Evolutionary conservation across 805 yeast species (phyloP), one percentile per base, ranked within the genome.

Genomic region (Wickerhamiella shivajii): DNA sequence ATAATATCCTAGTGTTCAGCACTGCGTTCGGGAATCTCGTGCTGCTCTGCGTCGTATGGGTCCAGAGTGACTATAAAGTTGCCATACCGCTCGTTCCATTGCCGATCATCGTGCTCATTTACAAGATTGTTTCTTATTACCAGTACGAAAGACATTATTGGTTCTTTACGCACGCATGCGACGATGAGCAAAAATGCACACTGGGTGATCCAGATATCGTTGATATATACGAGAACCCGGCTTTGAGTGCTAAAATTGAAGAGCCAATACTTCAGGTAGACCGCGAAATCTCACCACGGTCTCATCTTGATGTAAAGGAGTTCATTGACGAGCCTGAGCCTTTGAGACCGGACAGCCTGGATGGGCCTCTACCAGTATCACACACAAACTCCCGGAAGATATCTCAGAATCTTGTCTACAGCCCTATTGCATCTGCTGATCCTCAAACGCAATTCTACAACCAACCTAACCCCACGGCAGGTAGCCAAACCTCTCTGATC

Each of bases 31-130:
- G 63, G 7, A 55, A 57, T 34, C 39, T 57, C n/a, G 49, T 55
- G 29, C 44, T 57, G 29, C 39, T 59, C 19, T 46, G 52, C 9
- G 54, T 59, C 3, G 52, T 57, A 1, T 56, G 61, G 58, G 53
- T 49, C 5, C 61, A 57, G 37, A 54, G 53, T 1, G 49, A 52
- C 15, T 49, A 57, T 54, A 30, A 30, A 8, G 42, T 53, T 19
- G 60, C 61, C 0, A 39, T 47, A 21, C 51, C 44, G 2, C 45
- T 50, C 3, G 42, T 36, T 2, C 63, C 63, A 5, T 36, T 56
- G 13, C 48, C 50, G 0, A 32, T 41, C 1, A 36, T 46, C 0
- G 41, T 57, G 22, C 24, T 57, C 6, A 33, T 39, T 2, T 57
- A 47, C 51, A 55, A 56, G 38, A 29, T 53, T 7, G 27, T 36